Conservation (phyloP, 495 filamentous ascomycete genomes). For the Entonaema liquescens region DNA sequence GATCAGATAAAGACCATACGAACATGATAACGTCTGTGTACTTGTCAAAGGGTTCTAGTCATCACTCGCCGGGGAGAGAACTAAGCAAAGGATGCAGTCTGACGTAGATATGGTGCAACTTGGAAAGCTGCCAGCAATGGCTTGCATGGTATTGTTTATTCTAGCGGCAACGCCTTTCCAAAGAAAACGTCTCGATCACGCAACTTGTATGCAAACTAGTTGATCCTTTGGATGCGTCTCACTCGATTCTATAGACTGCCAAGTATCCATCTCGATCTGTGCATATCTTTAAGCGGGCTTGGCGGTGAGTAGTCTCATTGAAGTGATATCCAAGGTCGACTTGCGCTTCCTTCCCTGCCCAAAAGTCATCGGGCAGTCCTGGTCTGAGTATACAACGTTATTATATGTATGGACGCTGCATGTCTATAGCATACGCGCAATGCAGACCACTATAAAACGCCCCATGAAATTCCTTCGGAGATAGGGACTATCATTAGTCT, state of each 20-base stretch:
- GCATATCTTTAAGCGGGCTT: neutral
- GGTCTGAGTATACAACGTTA: neutral
- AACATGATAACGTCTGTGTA: neutral
- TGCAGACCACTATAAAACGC: neutral
- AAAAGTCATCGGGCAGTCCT: neutral
- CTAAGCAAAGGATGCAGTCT: constrained; percentile 16
- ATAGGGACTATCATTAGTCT: neutral
- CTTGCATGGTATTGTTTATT: neutral
- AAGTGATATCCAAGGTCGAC: neutral
- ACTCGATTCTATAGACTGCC: too few relatives aligned
- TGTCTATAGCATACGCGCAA: neutral
- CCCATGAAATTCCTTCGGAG: neutral
- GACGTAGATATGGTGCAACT: constrained; percentile 9
- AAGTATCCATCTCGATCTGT: neutral
- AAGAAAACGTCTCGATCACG: constrained; percentile 4
- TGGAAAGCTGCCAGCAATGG: constrained; percentile 5
- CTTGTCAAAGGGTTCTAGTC: neutral
- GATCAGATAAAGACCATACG: neutral
- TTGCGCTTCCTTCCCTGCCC: neutral
- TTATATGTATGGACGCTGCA: neutral
- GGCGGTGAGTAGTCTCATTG: neutral
- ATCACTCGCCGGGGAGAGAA: neutral
- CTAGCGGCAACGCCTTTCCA: constrained; percentile 1
- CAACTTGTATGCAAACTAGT: constrained; percentile 16
- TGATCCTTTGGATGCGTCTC: neutral